Evolutionary conservation across 768 basidiomycete genomes (phyloP).

Genomic region (Rubroboletus satanas): DNA sequence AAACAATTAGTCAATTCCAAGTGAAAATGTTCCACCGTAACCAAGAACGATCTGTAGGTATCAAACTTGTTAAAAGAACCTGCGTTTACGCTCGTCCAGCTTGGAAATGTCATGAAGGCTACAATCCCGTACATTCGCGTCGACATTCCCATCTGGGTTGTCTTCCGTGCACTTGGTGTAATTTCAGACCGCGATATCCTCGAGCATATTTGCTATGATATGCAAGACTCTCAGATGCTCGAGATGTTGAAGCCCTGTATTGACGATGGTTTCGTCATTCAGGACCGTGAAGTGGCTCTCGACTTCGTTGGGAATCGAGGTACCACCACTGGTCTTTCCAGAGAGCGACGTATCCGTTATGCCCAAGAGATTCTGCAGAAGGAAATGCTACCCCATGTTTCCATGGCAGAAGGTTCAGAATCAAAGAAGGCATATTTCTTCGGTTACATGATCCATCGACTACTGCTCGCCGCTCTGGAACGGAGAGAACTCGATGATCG

Average conservation of each 20-base stretch:
- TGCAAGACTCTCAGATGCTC: constrained; percentile 92
- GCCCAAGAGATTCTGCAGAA: constrained; percentile 98
- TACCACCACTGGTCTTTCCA: constrained; percentile 86
- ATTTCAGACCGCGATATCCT: constrained; percentile 97
- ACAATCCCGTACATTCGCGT: constrained; percentile 98
- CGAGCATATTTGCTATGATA: constrained; percentile 97
- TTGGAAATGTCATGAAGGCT: constrained; percentile 92
- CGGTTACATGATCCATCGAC: constrained; percentile 98
- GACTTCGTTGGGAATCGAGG: constrained; percentile 99
- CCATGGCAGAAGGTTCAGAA: constrained; percentile 92
- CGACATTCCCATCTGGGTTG: constrained; percentile 98
- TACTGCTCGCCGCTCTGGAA: constrained; percentile 90
- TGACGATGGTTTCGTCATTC: constrained; percentile 97
- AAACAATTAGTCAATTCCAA: constrained; percentile 96
- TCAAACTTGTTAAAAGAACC: not conserved
- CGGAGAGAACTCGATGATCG: constrained; percentile 96
- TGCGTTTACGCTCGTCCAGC: constrained; percentile 36
- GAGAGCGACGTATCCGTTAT: constrained; percentile 90
- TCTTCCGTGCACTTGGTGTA: constrained; percentile 96
- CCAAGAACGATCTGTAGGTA: constrained; percentile 79
- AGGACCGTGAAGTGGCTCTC: constrained; percentile 93
- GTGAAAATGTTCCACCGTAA: constrained; percentile 94
- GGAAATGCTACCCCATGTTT: constrained; percentile 97
- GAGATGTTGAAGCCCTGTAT: constrained; percentile 99
- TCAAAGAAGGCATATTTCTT: constrained; percentile 99